These are phyloP conservation scores for Spizellomyces punctatus DNA, from an alignment of 192 early-diverging fungal species.

Conservation along the genomic window DNA sequence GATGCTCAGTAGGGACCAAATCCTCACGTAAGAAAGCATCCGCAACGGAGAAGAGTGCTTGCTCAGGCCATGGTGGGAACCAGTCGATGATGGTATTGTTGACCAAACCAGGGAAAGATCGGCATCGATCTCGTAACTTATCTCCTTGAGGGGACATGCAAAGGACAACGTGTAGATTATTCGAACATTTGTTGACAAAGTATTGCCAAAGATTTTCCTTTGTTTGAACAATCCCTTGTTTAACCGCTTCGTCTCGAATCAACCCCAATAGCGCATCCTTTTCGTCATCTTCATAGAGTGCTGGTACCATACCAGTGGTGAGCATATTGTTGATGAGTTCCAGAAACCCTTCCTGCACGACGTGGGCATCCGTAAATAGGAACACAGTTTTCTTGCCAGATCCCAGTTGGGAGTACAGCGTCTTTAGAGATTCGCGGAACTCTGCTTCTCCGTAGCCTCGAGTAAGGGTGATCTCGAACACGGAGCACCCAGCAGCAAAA, in stretches of 20 bases:
- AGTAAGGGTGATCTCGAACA: constrained; percentile 62
- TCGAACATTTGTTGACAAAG: constrained; percentile 60
- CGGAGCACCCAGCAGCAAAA: constrained; percentile 57
- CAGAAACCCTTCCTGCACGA: constrained; percentile 65
- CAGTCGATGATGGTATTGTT: constrained; percentile 70
- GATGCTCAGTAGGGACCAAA: constrained; percentile 48
- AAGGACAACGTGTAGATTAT: constrained; percentile 61
- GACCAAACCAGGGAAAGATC: constrained; percentile 63
- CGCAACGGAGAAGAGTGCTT: constrained; percentile 62
- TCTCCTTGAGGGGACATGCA: constrained; percentile 69
- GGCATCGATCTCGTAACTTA: constrained; percentile 58
- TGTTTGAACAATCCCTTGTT: constrained; percentile 52
- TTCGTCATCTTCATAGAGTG: constrained; percentile 64
- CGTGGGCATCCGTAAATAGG: constrained; percentile 66
- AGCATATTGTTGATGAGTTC: constrained; percentile 70
- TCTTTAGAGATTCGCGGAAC: constrained; percentile 58
- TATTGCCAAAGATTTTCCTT: constrained; percentile 63
- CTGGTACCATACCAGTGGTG: constrained; percentile 63
- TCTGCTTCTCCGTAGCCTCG: constrained; percentile 61
- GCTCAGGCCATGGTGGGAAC: constrained; percentile 68
- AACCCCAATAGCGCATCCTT: constrained; percentile 53
- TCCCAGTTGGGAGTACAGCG: constrained; percentile 51
- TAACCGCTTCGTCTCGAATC: constrained; percentile 56
- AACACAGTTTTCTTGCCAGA: constrained; percentile 58
- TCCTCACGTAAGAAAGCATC: constrained; percentile 59